Evolutionary conservation across 495 filamentous ascomycete species (phyloP), one percentile per base, ranked within the genome.

Genomic region (Tuber microsphaerosporum): DNA sequence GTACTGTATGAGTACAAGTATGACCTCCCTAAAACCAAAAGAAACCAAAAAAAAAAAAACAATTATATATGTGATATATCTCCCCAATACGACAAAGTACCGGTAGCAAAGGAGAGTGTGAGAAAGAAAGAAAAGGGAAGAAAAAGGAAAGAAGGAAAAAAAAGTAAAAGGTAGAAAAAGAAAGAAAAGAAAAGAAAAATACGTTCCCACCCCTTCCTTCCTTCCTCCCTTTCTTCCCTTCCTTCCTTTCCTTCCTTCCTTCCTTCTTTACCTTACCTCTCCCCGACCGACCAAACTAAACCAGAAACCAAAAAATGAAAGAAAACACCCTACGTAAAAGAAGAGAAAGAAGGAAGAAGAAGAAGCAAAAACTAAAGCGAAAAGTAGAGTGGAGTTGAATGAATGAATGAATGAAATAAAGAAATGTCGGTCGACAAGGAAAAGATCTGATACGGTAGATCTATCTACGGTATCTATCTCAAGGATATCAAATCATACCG

Each of bases 241-340:
- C 9, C 51, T 26, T 41, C 20, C 46, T 9, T 48, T 22, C 46
- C 22, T 56, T 26, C 51, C n/a, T 26, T 56, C 9, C 51, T 26
- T 56, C 22, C 51, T 56, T 56, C 51, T 8, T 56, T 26, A 1
- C 20, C 22, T 56, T 26, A 8, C 20, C 7, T 51, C 46, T 45
- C 39, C 68, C 31, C 44, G 71, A 37, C 20, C n/a, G 69, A 75
- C 26, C 2, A 51, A 72, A 37, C 31, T 31, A 22, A 26, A 37
- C 34, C 2, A 37, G 34, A 37, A 37, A 37, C 34, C 2, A 69
- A 69, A 73, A 70, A 71, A 42, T 31, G 65, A 75, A 61, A 68
- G 75, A 56, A 56, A 26, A 56, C n/a, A 56, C 51, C 51, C 6
- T 56, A 56, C 51, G 26, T 56, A 26, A 56, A 37, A 37, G 34